Conservation (phyloP, 176 grass and related monocot genomes). For the Rhynchospora tenuis region DNA sequence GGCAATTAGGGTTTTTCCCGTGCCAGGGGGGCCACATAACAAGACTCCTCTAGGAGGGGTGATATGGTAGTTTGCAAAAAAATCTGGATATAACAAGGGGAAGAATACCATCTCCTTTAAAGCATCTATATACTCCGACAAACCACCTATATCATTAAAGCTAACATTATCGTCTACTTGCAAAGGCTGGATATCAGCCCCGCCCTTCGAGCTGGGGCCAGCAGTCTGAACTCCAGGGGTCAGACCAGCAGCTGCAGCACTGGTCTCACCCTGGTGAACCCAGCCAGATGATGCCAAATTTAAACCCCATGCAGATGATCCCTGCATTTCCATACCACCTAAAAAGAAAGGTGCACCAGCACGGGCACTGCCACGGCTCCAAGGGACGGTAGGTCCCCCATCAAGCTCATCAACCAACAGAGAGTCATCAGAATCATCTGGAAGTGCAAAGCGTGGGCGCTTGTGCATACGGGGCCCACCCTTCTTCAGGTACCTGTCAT, state of each 20-base stretch:
- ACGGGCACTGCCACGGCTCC: conserved; percentile 57
- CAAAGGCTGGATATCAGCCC: conserved; percentile 95
- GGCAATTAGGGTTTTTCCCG: conserved; percentile 95
- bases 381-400: conserved; percentile 69
- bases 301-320: conserved; percentile 73
- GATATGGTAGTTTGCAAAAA: conserved; percentile 99
- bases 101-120: conserved; percentile 99
- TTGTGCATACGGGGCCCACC: conserved; percentile 88
- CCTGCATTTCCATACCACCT: conserved; percentile 88
- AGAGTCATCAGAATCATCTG: conserved; percentile 98
- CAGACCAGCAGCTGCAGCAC: conserved; percentile 32
- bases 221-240: conserved; percentile 85
- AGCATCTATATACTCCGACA: conserved; percentile 91
- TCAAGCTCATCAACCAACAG: conserved; percentile 95
- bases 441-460: conserved; percentile 56
- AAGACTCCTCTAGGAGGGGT: conserved; percentile 95
- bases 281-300: conserved; percentile 94
- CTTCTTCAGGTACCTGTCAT: conserved; percentile 79
- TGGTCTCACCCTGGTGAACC: conserved; percentile 76
- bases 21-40: conserved; percentile 96
- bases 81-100: conserved; percentile 94
- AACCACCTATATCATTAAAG: conserved; percentile 95
- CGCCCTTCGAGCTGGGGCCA: conserved; percentile 98
- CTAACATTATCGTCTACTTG: conserved; percentile 87
- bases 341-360: conserved; percentile 67